Evolutionary conservation across 495 filamentous ascomycete genomes (phyloP).

Genomic region (Aspergillus avenaceus): DNA sequence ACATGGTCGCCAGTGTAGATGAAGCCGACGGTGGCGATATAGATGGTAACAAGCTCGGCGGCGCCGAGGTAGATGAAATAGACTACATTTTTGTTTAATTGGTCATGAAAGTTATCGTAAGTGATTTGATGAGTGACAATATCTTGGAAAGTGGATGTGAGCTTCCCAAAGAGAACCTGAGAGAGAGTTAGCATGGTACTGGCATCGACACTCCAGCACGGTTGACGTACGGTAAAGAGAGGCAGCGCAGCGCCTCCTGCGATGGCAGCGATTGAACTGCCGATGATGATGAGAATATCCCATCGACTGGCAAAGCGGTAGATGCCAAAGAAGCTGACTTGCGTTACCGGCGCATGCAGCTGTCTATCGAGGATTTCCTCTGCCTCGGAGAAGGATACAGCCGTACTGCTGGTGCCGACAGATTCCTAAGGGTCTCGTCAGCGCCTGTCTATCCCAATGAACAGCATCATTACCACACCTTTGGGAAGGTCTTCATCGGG

Average conservation of each 20-base stretch:
- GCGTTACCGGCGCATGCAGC: constrained; percentile 61
- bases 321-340: constrained; percentile 60
- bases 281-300: constrained; percentile 66
- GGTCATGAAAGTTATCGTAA: constrained; percentile 51
- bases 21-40: constrained; percentile 78
- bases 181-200: too few relatives aligned
- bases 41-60: constrained; percentile 75
- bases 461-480: background rate
- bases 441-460: background rate
- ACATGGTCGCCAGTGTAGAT: constrained; percentile 92
- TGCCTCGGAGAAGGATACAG: constrained; percentile 6
- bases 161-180: constrained; percentile 67
- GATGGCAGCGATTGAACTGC: constrained; percentile 63
- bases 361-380: constrained; percentile 70
- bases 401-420: background rate
- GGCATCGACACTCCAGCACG: too few relatives aligned
- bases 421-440: background rate
- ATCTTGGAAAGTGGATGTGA: constrained; percentile 68
- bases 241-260: constrained; percentile 77
- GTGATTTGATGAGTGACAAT: constrained; percentile 48
- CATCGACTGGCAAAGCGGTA: constrained; percentile 75
- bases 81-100: constrained; percentile 62
- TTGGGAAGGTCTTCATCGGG: background rate
- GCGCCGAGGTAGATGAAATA: constrained; percentile 91
- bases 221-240: constrained; percentile 79